phyloP scores from a whole-genome alignment of 2,329 filamentous ascomycete genomes.

The Fusarium begoniae region DNA sequence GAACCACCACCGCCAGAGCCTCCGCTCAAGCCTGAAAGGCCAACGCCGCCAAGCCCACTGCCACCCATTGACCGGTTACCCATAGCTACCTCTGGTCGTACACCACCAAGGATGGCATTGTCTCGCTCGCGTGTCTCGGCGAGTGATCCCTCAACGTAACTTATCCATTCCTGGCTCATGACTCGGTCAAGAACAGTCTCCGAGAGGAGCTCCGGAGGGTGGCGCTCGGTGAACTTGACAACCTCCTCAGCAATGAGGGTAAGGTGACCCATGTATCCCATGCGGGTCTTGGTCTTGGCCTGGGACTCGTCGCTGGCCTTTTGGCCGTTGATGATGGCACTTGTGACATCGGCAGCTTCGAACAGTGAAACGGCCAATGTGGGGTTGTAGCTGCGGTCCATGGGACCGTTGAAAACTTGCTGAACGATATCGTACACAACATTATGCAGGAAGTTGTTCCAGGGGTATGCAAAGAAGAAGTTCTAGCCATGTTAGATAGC shows the following conservation, averaged over 20 bases:
- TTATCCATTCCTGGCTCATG: conserved; percentile 89
- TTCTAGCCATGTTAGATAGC: conserved; percentile 62
- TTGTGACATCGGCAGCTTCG: conserved; percentile 87
- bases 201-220: conserved; percentile 87
- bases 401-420: conserved; percentile 97
- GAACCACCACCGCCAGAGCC: conserved; percentile 57
- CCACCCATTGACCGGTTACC: conserved; percentile 73
- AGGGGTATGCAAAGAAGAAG: conserved; percentile 98
- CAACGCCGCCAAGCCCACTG: conserved; percentile 58
- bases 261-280: conserved; percentile 98
- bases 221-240: conserved; percentile 96
- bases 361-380: conserved; percentile 92
- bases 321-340: conserved; percentile 92
- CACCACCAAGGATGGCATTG: conserved; percentile 96
- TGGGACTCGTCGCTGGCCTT: conserved; percentile 87
- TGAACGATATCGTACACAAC: conserved; percentile 99
- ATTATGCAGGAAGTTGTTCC: conserved; percentile 99
- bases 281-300: conserved; percentile 82
- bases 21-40: conserved; percentile 57
- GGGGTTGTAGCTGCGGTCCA: conserved; percentile 95
- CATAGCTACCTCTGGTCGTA: conserved; percentile 88
- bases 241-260: conserved; percentile 98
- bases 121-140: conserved; percentile 95
- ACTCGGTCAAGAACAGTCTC: conserved; percentile 87
- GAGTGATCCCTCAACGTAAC: conserved; percentile 92